Base-by-base conservation (phyloP, 805 yeast genomes). In the Metschnikowia matae region DNA sequence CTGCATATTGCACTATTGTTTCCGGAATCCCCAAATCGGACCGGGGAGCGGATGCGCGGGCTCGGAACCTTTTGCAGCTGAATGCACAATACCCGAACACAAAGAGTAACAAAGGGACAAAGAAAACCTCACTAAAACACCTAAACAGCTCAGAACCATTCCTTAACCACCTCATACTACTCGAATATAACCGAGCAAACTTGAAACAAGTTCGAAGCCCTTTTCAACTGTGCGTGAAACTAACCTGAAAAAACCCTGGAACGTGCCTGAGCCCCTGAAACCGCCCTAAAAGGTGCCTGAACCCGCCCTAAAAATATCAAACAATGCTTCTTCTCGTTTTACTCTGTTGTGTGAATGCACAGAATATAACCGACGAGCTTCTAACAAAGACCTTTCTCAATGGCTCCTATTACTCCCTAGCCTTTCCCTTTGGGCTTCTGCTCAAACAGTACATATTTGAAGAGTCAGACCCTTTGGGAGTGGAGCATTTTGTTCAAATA, bases 401-500 rank as follows among this genome's bases (percentile, higher is more conserved):
- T 21, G 67, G 64, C 1, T 63, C 68, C 20, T 48, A 52, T 35
- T 54, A 53, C 13, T 53, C 74, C 3, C 56, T 70, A 23, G 70
- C 70, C 1, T 71, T 67, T 47, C 48, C 54, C 3, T 71, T 72
- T 54, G 76, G 75, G 0, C 53, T 72, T 35, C 67, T 68, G 38
- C 69, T 70, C 20, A 66, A 59, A 31, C 68, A 68, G 1, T 67
- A 55, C 48, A 42, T 46, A 8, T 31, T 56, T 11, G 61, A 55
- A 18, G 54, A 46, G 4, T 29, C 42, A 3, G 46, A 23, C 37
- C 37, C 37, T 8, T 42, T 20, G 31, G 38, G 29, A 7, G 29
- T 34, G 11, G 45, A 42, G 17, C 31, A 37, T 3, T 42, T 42
- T 20, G 38, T 42, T 31, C 45, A 42, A 20, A 33, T 42, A 6